phyloP scores from a whole-genome alignment of 2,329 filamentous ascomycete species.

The Capronia coronata region DNA sequence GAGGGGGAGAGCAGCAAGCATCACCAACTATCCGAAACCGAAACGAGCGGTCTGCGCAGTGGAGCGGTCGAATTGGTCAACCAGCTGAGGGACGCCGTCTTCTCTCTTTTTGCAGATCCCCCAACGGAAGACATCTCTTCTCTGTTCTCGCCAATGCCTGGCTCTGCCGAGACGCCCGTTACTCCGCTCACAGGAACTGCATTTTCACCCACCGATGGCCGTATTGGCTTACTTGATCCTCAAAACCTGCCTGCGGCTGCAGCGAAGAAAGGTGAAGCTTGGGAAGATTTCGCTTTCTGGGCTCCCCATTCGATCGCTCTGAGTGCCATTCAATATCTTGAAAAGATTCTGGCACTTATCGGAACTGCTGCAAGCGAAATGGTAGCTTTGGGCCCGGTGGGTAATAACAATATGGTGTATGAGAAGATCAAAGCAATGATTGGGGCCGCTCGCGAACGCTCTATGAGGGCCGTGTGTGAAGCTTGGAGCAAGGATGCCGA shows the following conservation, averaged over 20 bases:
- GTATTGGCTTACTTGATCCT: constrained; percentile 68
- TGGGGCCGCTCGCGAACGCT: constrained; percentile 72
- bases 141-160: constrained; percentile 71
- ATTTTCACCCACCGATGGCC: constrained; percentile 58
- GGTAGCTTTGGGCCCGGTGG: constrained; percentile 64
- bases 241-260: constrained; percentile 70
- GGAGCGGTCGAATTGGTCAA: constrained; percentile 76
- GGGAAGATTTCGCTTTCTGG: constrained; percentile 96
- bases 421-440: constrained; percentile 73
- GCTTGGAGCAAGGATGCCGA: constrained; percentile 93
- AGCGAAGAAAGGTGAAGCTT: constrained; percentile 71
- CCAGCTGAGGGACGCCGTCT: constrained; percentile 71
- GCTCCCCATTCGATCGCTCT: constrained; percentile 86
- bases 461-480: constrained; percentile 74
- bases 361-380: constrained; percentile 85
- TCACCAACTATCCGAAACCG: constrained; percentile 68
- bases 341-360: constrained; percentile 71
- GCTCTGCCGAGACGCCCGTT: constrained; percentile 35
- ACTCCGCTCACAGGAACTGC: constrained; percentile 62
- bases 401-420: constrained; percentile 49
- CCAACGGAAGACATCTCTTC: constrained; percentile 87
- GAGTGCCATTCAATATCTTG: constrained; percentile 84
- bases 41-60: constrained; percentile 65
- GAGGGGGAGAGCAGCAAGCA: constrained; percentile 75
- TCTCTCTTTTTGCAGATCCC: constrained; percentile 75